Conservation (phyloP, 1,139 yeast genomes). For the Tardiomyces blankii region DNA sequence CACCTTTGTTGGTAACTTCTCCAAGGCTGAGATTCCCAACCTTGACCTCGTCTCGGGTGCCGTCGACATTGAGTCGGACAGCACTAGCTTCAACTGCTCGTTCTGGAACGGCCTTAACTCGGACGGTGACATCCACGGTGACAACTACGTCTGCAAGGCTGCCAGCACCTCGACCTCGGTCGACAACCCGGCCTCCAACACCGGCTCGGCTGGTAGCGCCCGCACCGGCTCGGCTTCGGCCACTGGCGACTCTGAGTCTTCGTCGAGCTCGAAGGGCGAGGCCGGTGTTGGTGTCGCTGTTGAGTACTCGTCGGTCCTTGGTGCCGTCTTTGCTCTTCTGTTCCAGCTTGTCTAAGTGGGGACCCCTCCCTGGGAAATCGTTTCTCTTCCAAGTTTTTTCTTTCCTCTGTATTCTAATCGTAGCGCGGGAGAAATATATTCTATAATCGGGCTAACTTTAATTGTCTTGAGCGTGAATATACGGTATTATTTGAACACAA, state of each 20-base stretch:
- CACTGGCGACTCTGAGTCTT: constrained; percentile 29
- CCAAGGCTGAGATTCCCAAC: constrained; percentile 62
- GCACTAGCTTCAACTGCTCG: constrained; percentile 71
- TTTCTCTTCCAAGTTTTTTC: background rate
- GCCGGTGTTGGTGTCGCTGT: constrained; percentile 32
- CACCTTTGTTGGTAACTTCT: constrained; percentile 66
- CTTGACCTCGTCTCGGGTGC: constrained; percentile 84
- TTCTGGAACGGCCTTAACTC: constrained; percentile 44
- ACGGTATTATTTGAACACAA: too few species aligned
- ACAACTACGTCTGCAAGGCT: constrained; percentile 73
- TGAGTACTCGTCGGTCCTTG: constrained; percentile 21
- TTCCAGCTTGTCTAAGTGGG: constrained; percentile 23
- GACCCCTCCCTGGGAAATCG: background rate
- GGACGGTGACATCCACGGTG: constrained; percentile 80
- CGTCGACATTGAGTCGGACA: constrained; percentile 61
- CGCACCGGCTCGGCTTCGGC: constrained; percentile 22
- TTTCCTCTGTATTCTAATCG: background rate
- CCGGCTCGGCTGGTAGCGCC: constrained; percentile 11
- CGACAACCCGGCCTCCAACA: constrained; percentile 13
- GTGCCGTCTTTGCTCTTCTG: constrained; percentile 25
- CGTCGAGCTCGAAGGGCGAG: constrained; percentile 29
- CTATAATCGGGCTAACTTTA: too few species aligned
- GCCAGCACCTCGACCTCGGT: constrained; percentile 47
- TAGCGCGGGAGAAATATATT: background rate
- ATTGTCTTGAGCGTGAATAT: too few species aligned